phyloP scores from a whole-genome alignment of 805 yeast species.

The Candida loeiensis region DNA sequence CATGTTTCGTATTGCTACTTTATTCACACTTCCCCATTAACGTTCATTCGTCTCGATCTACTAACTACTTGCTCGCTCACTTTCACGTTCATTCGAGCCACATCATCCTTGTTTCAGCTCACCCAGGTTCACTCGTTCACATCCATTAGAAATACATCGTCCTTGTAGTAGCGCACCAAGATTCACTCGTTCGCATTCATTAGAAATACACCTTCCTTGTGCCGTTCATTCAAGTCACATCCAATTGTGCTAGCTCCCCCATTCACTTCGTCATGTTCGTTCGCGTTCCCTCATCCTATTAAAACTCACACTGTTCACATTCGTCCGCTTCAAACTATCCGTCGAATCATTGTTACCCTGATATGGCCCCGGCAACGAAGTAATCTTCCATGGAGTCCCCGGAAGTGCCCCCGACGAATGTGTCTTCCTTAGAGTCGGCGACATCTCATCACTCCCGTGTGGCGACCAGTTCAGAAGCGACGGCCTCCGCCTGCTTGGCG shows the following conservation, averaged over 20 bases:
- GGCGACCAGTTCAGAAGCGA: conserved; percentile 12
- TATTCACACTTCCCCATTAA: too few species aligned
- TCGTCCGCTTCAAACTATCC: conserved; percentile 11
- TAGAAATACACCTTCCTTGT: too few species aligned
- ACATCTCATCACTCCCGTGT: conserved; percentile 6
- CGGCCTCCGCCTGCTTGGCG: conserved; percentile 12
- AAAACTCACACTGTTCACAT: conserved; percentile 22
- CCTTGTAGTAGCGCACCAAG: too few species aligned
- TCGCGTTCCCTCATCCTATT: conserved; percentile 21
- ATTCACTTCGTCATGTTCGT: not conserved
- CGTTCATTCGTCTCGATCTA: too few species aligned
- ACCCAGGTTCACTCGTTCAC: too few species aligned
- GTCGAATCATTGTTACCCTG: conserved; percentile 6
- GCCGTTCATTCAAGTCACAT: too few species aligned
- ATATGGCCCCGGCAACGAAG: conserved; percentile 4
- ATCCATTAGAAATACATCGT: too few species aligned
- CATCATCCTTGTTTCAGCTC: too few species aligned
- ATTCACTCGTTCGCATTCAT: too few species aligned
- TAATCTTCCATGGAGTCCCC: conserved; percentile 2
- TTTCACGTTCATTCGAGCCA: too few species aligned
- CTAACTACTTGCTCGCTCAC: too few species aligned
- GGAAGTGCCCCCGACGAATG: conserved; percentile 16
- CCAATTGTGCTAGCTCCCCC: not conserved
- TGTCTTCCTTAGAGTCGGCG: conserved; percentile 17
- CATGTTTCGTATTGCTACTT: too few species aligned